Conservation (phyloP, 2,329 filamentous ascomycete genomes). For the Calonectria leucothoes region DNA sequence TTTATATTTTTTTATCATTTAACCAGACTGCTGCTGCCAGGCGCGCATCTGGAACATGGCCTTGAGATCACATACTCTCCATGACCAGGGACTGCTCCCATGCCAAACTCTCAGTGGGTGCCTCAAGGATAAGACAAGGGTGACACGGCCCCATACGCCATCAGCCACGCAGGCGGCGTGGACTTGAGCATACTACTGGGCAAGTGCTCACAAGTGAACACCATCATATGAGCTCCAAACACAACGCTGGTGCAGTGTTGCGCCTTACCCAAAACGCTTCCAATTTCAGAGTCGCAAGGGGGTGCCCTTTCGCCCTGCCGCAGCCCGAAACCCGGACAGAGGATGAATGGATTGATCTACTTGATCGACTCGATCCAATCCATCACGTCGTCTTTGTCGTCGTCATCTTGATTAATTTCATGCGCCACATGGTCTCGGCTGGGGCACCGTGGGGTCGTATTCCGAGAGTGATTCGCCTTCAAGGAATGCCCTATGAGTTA, state of each 20-base stretch:
- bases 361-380: not conserved
- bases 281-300: not conserved
- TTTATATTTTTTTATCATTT: not conserved
- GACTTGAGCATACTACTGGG: not conserved
- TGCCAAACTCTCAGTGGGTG: not conserved
- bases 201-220: not conserved
- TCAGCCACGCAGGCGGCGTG: constrained; percentile 1
- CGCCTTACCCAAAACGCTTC: not conserved
- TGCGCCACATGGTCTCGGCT: not conserved
- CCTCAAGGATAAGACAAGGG: not conserved
- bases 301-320: not conserved
- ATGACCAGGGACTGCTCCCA: not conserved
- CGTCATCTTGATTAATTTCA: not conserved
- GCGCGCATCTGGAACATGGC: not conserved
- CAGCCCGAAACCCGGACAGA: no score
- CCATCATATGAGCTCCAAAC: not conserved
- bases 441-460: not conserved
- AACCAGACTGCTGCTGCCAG: not conserved
- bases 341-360: not conserved
- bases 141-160: not conserved
- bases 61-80: not conserved
- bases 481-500: not conserved
- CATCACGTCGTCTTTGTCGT: not conserved
- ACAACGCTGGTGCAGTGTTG: not conserved
- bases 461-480: not conserved